Evolutionary conservation across 176 grass and related monocot species (phyloP).

Genomic region (Olyra latifolia): DNA sequence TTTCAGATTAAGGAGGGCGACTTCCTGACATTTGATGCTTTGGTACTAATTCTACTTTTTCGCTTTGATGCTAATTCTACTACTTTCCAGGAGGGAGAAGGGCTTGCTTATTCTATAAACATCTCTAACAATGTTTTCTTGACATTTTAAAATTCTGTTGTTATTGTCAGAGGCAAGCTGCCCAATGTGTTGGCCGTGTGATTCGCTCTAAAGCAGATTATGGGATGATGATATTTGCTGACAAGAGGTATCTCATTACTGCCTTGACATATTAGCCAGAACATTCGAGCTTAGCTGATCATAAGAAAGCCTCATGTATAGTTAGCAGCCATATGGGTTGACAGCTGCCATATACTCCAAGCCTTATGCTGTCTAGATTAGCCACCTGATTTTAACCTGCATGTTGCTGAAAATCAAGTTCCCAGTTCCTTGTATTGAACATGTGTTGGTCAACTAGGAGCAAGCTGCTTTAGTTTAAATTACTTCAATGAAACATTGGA

Average conservation of each 20-base stretch:
- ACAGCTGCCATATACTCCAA: not conserved
- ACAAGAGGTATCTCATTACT: constrained; percentile 68
- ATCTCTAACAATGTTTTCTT: constrained; percentile 16
- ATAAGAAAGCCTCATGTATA: not conserved
- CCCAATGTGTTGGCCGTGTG: constrained; percentile 95
- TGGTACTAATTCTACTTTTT: constrained; percentile 55
- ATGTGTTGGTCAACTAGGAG: constrained; percentile 4
- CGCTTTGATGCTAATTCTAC: constrained; percentile 63
- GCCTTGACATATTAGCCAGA: not conserved
- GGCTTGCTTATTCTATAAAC: not conserved
- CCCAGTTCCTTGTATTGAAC: not conserved
- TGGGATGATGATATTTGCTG: constrained; percentile 99
- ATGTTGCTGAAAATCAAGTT: constrained; percentile 4
- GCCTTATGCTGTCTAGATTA: not conserved
- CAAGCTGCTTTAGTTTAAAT: not conserved
- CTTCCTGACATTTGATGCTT: constrained; percentile 92
- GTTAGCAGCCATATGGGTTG: constrained; percentile 10
- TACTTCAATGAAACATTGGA: not conserved
- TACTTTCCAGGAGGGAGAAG: not conserved
- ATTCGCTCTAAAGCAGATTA: constrained; percentile 98
- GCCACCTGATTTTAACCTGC: not conserved
- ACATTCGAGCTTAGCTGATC: not conserved
- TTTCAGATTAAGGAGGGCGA: constrained; percentile 99
- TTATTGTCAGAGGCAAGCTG: constrained; percentile 81
- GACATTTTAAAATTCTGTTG: constrained; percentile 17